Conservation (phyloP, 805 yeast genomes). For the Candida hispaniensis region DNA sequence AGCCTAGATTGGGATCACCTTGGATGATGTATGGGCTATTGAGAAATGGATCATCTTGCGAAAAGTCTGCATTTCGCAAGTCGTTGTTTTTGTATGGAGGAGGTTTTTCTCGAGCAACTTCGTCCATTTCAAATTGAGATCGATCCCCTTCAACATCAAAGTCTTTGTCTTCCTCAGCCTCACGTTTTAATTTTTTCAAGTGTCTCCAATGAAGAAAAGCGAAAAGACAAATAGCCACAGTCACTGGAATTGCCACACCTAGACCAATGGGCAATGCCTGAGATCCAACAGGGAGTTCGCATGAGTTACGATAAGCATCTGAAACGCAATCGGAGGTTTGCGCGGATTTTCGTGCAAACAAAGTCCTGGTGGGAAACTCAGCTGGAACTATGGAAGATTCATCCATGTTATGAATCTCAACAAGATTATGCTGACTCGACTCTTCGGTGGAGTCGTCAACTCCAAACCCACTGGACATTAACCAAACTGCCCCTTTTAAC, state of each 20-base stretch:
- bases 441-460: no score
- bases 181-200: conserved; percentile 26
- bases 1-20: conserved; percentile 1
- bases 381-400: no score
- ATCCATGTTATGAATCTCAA: no score
- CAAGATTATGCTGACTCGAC: no score
- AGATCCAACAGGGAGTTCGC: conserved; percentile 20
- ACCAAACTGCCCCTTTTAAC: no score
- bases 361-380: not conserved
- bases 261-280: conserved; percentile 26
- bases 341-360: conserved; percentile 9
- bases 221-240: conserved; percentile 26
- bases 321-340: conserved; percentile 15
- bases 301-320: conserved; percentile 16
- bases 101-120: not conserved
- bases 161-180: conserved; percentile 29
- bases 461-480: no score
- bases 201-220: conserved; percentile 29
- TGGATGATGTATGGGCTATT: conserved; percentile 11
- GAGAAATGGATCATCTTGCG: conserved; percentile 13
- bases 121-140: conserved; percentile 23
- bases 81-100: no score
- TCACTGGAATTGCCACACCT: conserved; percentile 34
- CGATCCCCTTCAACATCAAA: conserved; percentile 31
- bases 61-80: conserved; percentile 2